A percentile compares a stretch with the other conserved stretches of the same genome.
These are phyloP conservation scores for Aspergillus sp. DNA, from an alignment of 2,329 filamentous ascomycete genomes.

Conservation along the genomic window DNA sequence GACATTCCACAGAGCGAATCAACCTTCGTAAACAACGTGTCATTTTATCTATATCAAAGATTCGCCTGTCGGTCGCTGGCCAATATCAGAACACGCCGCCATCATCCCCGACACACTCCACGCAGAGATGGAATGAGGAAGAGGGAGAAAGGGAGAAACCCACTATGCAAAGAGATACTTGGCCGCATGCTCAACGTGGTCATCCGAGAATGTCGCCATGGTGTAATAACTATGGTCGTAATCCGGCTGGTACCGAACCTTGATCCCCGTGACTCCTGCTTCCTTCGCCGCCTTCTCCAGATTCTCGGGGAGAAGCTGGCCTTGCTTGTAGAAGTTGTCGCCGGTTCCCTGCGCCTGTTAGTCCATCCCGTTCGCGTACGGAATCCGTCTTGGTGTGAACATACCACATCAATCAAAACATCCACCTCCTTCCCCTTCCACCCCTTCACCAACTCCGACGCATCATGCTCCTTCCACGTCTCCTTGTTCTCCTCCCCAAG, in stretches of 20 bases:
- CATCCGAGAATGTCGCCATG: slow-evolving; percentile 84
- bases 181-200: slow-evolving; percentile 88
- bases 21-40: not conserved
- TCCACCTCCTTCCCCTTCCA: slow-evolving; percentile 72
- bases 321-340: slow-evolving; percentile 95
- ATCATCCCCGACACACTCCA: slow-evolving; percentile 10
- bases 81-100: slow-evolving; percentile 11
- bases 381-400: slow-evolving; percentile 32
- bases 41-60: slow-evolving; percentile 4
- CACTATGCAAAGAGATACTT: slow-evolving; percentile 71
- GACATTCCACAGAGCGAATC: too few relatives aligned
- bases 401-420: slow-evolving; percentile 81
- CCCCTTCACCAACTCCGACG: slow-evolving; percentile 79
- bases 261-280: slow-evolving; percentile 69
- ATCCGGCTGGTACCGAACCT: slow-evolving; percentile 79
- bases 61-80: slow-evolving; percentile 10
- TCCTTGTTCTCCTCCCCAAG: slow-evolving; percentile 71
- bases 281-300: slow-evolving; percentile 76
- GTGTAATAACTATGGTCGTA: slow-evolving; percentile 99
- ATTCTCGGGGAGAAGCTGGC: slow-evolving; percentile 91
- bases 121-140: slow-evolving; percentile 13
- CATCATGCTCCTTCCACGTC: slow-evolving; percentile 86
- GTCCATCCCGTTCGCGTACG: not conserved
- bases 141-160: slow-evolving; percentile 21
- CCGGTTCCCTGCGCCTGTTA: slow-evolving; percentile 66